These are phyloP conservation scores for Physaria fendleri DNA, from an alignment of 345 rosid species.

Conservation along the genomic window DNA sequence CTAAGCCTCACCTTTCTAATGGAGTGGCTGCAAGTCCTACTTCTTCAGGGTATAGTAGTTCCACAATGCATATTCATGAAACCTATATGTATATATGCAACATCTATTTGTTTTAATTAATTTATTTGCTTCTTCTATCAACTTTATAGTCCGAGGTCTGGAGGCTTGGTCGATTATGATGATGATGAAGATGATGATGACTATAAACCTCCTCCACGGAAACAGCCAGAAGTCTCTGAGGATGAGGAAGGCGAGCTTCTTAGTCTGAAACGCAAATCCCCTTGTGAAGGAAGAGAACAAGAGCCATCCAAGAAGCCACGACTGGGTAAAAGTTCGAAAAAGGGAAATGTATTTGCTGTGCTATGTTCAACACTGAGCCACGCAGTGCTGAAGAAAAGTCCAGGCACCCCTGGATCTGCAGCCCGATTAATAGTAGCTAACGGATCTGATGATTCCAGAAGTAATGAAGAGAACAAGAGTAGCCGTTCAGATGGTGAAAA, in stretches of 20 bases:
- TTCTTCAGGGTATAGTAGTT: slow-evolving; percentile 52
- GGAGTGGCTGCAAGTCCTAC: slow-evolving; percentile 56
- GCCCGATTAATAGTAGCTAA: slow-evolving; percentile 9
- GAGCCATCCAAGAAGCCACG: slow-evolving; percentile 60
- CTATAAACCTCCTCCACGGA: slow-evolving; percentile 83
- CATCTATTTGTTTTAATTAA: neutral
- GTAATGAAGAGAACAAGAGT: slow-evolving; percentile 26
- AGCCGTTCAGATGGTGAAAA: slow-evolving; percentile 46
- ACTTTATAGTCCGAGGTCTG: slow-evolving; percentile 50
- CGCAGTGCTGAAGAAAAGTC: slow-evolving; percentile 62
- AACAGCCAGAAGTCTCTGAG: slow-evolving; percentile 48
- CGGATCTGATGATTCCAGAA: slow-evolving; percentile 32
- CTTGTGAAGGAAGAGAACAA: slow-evolving; percentile 54
- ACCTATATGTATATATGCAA: neutral
- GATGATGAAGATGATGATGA: slow-evolving; percentile 98
- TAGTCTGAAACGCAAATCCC: slow-evolving; percentile 60
- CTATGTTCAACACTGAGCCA: slow-evolving; percentile 81
- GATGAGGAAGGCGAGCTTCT: slow-evolving; percentile 66
- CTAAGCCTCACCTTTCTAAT: slow-evolving; percentile 56
- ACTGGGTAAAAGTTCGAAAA: slow-evolving; percentile 51
- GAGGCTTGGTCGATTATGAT: slow-evolving; percentile 92
- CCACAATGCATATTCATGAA: neutral
- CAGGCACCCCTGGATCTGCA: slow-evolving; percentile 25
- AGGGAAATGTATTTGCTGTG: slow-evolving; percentile 59
- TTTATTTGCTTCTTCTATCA: neutral